Evolutionary conservation across 2,329 filamentous ascomycete genomes (phyloP).

Genomic region (Conoideocrella luteorostrata): DNA sequence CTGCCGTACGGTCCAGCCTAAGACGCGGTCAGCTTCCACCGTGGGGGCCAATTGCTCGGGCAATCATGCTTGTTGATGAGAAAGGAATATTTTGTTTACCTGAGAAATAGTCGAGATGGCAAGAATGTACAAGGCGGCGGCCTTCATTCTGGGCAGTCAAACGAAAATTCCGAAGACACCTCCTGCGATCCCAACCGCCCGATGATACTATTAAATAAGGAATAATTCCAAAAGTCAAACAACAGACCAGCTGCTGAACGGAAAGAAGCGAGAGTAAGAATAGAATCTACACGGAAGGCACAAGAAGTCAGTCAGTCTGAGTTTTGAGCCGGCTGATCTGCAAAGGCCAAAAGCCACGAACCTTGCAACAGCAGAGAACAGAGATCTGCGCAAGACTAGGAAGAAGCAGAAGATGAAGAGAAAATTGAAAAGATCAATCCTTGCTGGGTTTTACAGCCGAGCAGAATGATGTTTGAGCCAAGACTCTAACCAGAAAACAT

Average conservation of each 20-base stretch:
- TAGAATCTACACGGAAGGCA: background rate
- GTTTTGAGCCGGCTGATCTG: background rate
- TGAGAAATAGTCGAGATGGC: constrained; percentile 13
- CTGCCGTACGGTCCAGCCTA: background rate
- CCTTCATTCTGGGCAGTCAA: constrained; percentile 13
- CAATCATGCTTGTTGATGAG: no score
- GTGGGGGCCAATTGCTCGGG: background rate
- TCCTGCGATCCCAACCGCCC: background rate
- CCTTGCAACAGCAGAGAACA: no score
- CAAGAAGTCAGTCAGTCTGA: background rate
- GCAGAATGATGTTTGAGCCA: no score
- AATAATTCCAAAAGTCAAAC: background rate
- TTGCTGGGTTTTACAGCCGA: no score
- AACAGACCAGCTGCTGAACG: constrained; percentile 9
- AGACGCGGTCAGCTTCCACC: background rate
- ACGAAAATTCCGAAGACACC: background rate
- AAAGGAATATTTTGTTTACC: constrained; percentile 14
- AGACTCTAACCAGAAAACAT: no score
- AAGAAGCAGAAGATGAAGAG: background rate
- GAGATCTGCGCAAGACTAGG: background rate
- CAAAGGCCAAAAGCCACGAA: background rate
- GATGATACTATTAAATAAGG: background rate
- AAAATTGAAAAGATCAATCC: no score
- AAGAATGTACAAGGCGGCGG: constrained; percentile 13
- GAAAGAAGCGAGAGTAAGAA: background rate